Evolutionary conservation across 2,329 filamentous ascomycete species (phyloP).

Genomic region (Scedosporium dehoogii): DNA sequence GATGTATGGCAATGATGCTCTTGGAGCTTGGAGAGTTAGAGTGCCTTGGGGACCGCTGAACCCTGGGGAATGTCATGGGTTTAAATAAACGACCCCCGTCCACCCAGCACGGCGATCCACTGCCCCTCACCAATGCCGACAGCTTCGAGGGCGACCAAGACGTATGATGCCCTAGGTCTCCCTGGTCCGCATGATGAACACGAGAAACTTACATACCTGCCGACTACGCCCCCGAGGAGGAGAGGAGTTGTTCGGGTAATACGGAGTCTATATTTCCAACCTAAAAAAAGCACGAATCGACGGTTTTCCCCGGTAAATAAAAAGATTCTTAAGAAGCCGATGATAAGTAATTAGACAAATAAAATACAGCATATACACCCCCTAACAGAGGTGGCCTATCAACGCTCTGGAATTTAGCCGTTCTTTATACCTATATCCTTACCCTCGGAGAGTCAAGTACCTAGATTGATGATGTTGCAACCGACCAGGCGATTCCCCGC

Average conservation of each 20-base stretch:
- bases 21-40: neutral
- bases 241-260: neutral
- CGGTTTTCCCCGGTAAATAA: neutral
- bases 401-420: neutral
- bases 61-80: neutral
- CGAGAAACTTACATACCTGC: neutral
- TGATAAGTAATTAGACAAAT: conserved; percentile 2
- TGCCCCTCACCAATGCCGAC: neutral
- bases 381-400: neutral
- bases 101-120: neutral
- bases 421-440: neutral
- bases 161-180: neutral
- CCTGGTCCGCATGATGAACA: neutral
- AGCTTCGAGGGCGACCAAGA: neutral
- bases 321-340: neutral
- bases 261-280: neutral
- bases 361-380: neutral
- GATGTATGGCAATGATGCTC: neutral
- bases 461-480: neutral
- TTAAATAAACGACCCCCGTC: neutral
- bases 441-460: neutral
- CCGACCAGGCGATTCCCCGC: neutral
- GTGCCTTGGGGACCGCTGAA: neutral
- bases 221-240: neutral
- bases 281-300: neutral